phyloP scores from a whole-genome alignment of 202 grass and related monocot species.

The Brachypodium distachyon region DNA sequence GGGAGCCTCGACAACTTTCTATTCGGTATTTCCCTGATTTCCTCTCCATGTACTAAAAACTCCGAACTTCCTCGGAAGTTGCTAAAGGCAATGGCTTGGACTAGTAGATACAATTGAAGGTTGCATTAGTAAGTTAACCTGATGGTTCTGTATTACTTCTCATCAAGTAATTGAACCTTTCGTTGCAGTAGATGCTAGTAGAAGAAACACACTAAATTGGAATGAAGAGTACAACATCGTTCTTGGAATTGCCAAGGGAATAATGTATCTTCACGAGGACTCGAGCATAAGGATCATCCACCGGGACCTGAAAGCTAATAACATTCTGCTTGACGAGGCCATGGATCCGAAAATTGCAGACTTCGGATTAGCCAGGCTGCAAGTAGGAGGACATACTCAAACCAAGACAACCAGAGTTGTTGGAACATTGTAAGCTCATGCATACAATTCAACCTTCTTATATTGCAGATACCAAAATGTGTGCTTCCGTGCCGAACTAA shows the following conservation, averaged over 20 bases:
- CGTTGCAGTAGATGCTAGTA: background rate
- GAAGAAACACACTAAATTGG: slow-evolving; percentile 4
- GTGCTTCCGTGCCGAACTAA: background rate
- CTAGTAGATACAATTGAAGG: background rate
- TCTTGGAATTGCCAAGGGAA: slow-evolving; percentile 19
- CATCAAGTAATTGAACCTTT: background rate
- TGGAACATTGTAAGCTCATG: slow-evolving; percentile 32
- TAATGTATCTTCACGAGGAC: slow-evolving; percentile 37
- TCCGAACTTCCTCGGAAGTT: background rate
- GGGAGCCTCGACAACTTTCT: slow-evolving; percentile 44
- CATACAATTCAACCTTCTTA: background rate
- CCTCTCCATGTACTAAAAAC: background rate
- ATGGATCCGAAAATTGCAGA: slow-evolving; percentile 41
- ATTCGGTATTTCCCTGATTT: slow-evolving; percentile 25
- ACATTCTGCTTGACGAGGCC: slow-evolving; percentile 20
- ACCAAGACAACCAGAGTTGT: slow-evolving; percentile 16
- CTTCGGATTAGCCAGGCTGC: slow-evolving; percentile 29
- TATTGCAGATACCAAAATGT: background rate
- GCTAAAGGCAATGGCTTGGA: background rate
- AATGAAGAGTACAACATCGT: slow-evolving; percentile 20
- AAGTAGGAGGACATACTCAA: slow-evolving; percentile 14
- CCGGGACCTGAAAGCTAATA: slow-evolving; percentile 32
- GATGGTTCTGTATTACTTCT: background rate
- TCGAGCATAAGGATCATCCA: slow-evolving; percentile 31
- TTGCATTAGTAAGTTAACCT: background rate